Evolutionary conservation across 2,329 filamentous ascomycete genomes (phyloP).

Genomic region (Talaromyces atroroseus): DNA sequence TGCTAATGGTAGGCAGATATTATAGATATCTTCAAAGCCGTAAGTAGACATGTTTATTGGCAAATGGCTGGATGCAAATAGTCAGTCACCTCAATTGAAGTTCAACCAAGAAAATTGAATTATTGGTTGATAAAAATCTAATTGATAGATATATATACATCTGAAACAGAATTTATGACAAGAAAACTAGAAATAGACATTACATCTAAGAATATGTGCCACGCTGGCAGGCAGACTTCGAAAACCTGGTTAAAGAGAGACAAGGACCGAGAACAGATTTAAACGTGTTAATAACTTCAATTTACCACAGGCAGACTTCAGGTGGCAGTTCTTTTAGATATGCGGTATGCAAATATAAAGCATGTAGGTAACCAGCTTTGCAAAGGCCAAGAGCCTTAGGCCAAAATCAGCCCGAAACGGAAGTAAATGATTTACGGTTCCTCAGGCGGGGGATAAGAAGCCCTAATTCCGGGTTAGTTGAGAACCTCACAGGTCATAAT

Average conservation of each 20-base stretch:
- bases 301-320: no score
- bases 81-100: background rate
- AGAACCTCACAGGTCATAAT: background rate
- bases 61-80: no score
- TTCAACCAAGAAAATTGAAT: background rate
- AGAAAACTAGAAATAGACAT: background rate
- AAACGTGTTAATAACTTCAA: background rate
- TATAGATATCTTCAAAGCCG: no score
- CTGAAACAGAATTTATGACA: background rate
- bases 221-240: background rate
- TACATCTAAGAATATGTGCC: background rate
- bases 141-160: background rate
- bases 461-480: conserved; percentile 1
- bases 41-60: no score
- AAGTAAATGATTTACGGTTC: background rate
- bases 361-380: no score
- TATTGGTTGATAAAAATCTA: no score
- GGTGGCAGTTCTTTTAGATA: background rate
- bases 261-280: background rate
- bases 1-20: no score
- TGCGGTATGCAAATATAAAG: no score
- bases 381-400: no score
- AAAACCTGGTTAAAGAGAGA: background rate
- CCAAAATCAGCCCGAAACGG: background rate
- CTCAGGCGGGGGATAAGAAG: conserved; percentile 6